phyloP scores from a whole-genome alignment of 2,329 filamentous ascomycete genomes.

The Trichoderma atrobrunneum region DNA sequence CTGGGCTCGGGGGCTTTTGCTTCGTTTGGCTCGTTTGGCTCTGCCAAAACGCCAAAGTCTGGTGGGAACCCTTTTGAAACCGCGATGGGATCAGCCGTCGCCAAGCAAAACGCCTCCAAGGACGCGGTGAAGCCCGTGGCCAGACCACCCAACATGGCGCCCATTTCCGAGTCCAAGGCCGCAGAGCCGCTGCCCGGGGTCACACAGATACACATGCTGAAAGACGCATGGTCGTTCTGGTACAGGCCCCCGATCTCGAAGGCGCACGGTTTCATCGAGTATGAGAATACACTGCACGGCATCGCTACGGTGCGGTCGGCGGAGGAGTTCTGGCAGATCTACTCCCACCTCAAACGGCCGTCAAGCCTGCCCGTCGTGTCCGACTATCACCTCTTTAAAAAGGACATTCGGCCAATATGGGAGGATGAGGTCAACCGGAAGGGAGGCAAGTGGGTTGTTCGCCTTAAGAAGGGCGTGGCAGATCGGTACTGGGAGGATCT shows the following conservation, averaged over 20 bases:
- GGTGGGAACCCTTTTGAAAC: conserved; percentile 78
- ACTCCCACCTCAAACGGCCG: conserved; percentile 83
- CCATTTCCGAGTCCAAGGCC: conserved; percentile 44
- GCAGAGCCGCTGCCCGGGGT: conserved; percentile 37
- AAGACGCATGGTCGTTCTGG: conserved; percentile 93
- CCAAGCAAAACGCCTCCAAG: conserved; percentile 34
- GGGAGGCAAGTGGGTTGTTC: conserved; percentile 96
- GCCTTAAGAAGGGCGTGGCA: conserved; percentile 94
- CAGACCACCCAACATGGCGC: conserved; percentile 40
- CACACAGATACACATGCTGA: conserved; percentile 56
- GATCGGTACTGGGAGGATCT: conserved; percentile 98
- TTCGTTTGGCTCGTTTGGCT: conserved; percentile 61
- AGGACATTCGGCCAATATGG: conserved; percentile 95
- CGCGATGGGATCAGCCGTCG: conserved; percentile 50
- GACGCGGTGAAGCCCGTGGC: conserved; percentile 32
- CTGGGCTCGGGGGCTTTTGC: conserved; percentile 94
- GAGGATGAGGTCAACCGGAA: conserved; percentile 96
- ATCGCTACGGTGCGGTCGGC: conserved; percentile 78
- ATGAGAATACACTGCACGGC: conserved; percentile 91
- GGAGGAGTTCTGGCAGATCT: conserved; percentile 90
- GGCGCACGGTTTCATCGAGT: conserved; percentile 81
- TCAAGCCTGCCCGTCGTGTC: conserved; percentile 86
- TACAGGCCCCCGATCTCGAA: conserved; percentile 96
- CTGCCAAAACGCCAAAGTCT: conserved; percentile 83
- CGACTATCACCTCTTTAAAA: conserved; percentile 97